Evolutionary conservation across 2,329 filamentous ascomycete genomes (phyloP).

Genomic region (Rhinocladiella similis): DNA sequence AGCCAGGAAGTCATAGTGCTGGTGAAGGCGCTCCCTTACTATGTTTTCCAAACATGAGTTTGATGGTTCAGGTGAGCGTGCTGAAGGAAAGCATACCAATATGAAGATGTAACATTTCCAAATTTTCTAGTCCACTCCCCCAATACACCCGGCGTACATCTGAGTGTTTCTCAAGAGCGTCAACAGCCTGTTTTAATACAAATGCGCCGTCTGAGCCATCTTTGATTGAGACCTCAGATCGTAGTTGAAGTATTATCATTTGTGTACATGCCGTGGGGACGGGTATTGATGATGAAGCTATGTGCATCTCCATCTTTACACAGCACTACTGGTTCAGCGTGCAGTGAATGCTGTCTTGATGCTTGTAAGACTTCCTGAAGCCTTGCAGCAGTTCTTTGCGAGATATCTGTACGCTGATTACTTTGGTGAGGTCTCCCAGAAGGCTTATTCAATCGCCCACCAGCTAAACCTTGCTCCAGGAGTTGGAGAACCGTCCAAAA

Average conservation of each 20-base stretch:
- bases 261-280: conserved; percentile 4
- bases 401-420: too few species aligned
- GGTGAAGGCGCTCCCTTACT: conserved; percentile 1
- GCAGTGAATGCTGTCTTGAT: too few species aligned
- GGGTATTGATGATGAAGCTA: too few species aligned
- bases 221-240: conserved; percentile 1
- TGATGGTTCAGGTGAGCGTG: not conserved
- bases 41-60: not conserved
- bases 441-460: too few species aligned
- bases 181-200: conserved; percentile 27
- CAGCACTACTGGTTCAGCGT: not conserved
- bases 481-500: too few species aligned
- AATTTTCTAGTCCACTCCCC: conserved; percentile 34
- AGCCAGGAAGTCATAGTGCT: conserved; percentile 3
- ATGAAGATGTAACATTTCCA: conserved; percentile 33
- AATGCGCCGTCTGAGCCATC: conserved; percentile 19
- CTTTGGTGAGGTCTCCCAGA: too few species aligned
- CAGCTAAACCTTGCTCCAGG: too few species aligned
- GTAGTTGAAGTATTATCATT: conserved; percentile 8
- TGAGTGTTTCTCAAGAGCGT: conserved; percentile 22
- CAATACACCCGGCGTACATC: conserved; percentile 34
- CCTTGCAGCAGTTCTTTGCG: too few species aligned
- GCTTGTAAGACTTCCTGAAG: too few species aligned
- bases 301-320: not conserved
- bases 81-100: conserved; percentile 5